A percentile compares a stretch with the other conserved stretches of the same genome.
These are phyloP conservation scores for Pichia sp. DNA, from an alignment of 1,139 yeast species.

Conservation along the genomic window DNA sequence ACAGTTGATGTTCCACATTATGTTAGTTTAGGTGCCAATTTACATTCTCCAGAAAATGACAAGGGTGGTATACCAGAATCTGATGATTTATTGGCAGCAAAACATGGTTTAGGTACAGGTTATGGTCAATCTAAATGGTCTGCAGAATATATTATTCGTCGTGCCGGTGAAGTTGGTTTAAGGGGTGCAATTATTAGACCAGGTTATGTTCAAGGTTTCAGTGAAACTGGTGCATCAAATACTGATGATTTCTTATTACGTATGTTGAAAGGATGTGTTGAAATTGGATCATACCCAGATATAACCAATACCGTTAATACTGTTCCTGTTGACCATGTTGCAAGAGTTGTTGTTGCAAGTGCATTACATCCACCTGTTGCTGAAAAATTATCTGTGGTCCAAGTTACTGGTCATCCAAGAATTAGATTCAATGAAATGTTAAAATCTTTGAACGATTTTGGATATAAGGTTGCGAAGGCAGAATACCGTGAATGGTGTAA, in stretches of 20 bases:
- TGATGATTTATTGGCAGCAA: constrained; percentile 77
- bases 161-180: constrained; percentile 82
- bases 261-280: constrained; percentile 90
- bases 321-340: constrained; percentile 98
- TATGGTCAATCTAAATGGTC: constrained; percentile 99
- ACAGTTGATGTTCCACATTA: constrained; percentile 80
- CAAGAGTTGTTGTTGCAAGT: constrained; percentile 79
- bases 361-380: constrained; percentile 65
- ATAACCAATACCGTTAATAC: constrained; percentile 84
- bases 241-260: constrained; percentile 94
- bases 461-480: constrained; percentile 56
- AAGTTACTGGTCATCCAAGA: constrained; percentile 97
- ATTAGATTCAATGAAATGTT: constrained; percentile 71
- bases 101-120: constrained; percentile 78
- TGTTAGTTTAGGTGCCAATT: constrained; percentile 67
- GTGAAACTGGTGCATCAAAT: constrained; percentile 78
- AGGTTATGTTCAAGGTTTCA: constrained; percentile 89
- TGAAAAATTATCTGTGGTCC: constrained; percentile 61
- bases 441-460: constrained; percentile 57
- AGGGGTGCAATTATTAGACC: constrained; percentile 90
- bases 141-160: constrained; percentile 80
- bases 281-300: constrained; percentile 79
- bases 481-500: constrained; percentile 78
- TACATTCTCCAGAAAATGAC: constrained; percentile 48
- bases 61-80: constrained; percentile 69